A percentile compares a stretch with the other conserved stretches of the same genome.
Evolutionary conservation across 108 stramenopile genomes (phyloP).

Genomic region (Pseudonitzschia multiseries): DNA sequence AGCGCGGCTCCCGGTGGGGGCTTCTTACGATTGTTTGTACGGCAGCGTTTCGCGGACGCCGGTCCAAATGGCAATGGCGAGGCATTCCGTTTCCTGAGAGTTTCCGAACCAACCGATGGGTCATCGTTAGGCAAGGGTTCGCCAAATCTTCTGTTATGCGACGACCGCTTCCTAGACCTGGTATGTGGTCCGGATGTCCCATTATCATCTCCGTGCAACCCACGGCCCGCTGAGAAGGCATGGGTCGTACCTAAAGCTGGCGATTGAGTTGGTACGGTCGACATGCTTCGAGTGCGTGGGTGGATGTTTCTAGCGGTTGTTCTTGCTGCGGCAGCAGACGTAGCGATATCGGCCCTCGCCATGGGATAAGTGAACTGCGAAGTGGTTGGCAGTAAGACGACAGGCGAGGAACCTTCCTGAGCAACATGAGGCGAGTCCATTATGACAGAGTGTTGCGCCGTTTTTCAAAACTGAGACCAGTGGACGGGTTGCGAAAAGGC

Average conservation of each 20-base stretch:
- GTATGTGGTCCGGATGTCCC: conserved; percentile 3
- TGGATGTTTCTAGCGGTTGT: neutral
- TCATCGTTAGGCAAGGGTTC: neutral
- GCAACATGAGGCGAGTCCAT: conserved; percentile 9
- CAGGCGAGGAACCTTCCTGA: conserved; percentile 6
- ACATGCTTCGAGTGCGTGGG: neutral
- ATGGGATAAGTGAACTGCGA: conserved; percentile 8
- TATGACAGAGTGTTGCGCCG: neutral
- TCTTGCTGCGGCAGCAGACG: neutral
- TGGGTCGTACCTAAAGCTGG: neutral
- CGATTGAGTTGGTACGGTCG: neutral
- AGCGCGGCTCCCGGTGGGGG: conserved; percentile 12
- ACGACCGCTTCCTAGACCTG: neutral
- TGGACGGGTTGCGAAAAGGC: too few species aligned
- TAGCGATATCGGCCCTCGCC: neutral
- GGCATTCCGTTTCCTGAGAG: neutral
- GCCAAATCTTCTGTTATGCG: neutral
- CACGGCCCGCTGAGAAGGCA: neutral
- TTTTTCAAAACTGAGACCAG: neutral
- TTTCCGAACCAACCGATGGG: neutral
- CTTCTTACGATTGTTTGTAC: conserved; percentile 19
- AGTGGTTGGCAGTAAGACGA: neutral
- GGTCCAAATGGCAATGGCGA: neutral
- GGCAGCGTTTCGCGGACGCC: neutral
- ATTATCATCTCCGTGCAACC: neutral